These are phyloP conservation scores for Psophocarpus tetragonolobus DNA, from an alignment of 306 rosid genomes.

Conservation along the genomic window DNA sequence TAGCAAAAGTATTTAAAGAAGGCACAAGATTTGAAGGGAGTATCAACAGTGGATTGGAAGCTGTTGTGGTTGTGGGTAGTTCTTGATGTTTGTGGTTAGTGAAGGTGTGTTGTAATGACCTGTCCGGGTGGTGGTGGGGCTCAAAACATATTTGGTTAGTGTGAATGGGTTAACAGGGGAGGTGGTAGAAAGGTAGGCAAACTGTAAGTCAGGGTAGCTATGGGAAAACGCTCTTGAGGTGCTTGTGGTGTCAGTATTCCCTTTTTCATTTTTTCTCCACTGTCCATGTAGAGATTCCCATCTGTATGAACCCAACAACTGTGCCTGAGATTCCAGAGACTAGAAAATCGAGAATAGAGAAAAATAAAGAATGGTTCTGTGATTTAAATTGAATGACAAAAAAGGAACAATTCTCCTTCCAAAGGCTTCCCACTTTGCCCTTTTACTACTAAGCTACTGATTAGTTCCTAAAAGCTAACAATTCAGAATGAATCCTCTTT, in stretches of 20 bases:
- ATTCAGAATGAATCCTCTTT: background rate
- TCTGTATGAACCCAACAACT: background rate
- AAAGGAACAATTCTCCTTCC: background rate
- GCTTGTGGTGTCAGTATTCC: background rate
- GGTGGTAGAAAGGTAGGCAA: background rate
- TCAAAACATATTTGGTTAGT: background rate
- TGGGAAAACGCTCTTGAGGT: background rate
- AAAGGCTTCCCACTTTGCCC: background rate
- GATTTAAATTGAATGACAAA: background rate
- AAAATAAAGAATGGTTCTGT: background rate
- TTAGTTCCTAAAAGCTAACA: background rate
- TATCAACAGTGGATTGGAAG: background rate
- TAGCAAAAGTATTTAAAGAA: background rate
- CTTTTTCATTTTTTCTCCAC: background rate
- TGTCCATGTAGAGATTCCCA: background rate
- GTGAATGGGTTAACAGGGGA: background rate
- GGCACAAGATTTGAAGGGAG: background rate
- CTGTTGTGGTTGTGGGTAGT: background rate
- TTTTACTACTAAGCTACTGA: background rate
- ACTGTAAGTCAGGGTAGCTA: background rate
- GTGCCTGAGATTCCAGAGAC: background rate
- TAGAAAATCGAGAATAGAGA: background rate
- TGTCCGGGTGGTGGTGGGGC: background rate
- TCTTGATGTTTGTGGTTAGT: background rate
- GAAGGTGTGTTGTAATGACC: background rate